Evolutionary conservation across 495 filamentous ascomycete genomes (phyloP).

Genomic region (Penicillium paxilli): DNA sequence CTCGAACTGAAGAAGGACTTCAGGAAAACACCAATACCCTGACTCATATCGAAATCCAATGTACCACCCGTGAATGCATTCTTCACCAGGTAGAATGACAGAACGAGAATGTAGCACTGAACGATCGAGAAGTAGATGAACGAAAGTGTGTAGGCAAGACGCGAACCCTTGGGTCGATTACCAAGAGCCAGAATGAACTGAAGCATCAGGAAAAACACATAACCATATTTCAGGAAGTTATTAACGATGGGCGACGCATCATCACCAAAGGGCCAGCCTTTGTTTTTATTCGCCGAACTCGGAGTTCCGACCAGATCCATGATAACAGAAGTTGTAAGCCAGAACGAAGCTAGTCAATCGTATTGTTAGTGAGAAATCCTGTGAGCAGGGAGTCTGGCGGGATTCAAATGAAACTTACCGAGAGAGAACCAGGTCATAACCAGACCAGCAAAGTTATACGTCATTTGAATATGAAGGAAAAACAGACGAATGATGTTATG

Average conservation of each 20-base stretch:
- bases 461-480: slow-evolving; percentile 92
- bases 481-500: slow-evolving; percentile 95
- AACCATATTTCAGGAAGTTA: slow-evolving; percentile 85
- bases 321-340: slow-evolving; percentile 91
- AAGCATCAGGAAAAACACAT: slow-evolving; percentile 83
- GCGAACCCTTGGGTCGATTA: slow-evolving; percentile 89
- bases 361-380: not conserved
- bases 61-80: slow-evolving; percentile 66
- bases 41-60: slow-evolving; percentile 53
- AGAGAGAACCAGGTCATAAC: slow-evolving; percentile 95
- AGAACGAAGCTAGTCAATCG: slow-evolving; percentile 66
- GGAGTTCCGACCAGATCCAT: slow-evolving; percentile 91
- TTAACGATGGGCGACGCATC: slow-evolving; percentile 86
- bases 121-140: slow-evolving; percentile 85
- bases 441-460: slow-evolving; percentile 87
- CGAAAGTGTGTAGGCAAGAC: slow-evolving; percentile 71
- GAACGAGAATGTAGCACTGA: slow-evolving; percentile 82
- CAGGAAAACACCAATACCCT: slow-evolving; percentile 53
- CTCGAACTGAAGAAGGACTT: slow-evolving; percentile 74
- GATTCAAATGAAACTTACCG: slow-evolving; percentile 53
- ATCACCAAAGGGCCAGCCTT: slow-evolving; percentile 76
- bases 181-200: slow-evolving; percentile 96
- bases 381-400: too few species aligned
- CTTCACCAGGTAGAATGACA: slow-evolving; percentile 85
- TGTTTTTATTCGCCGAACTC: slow-evolving; percentile 40